phyloP scores from a whole-genome alignment of 352 stramenopile species.

The Pythium dissimile region DNA sequence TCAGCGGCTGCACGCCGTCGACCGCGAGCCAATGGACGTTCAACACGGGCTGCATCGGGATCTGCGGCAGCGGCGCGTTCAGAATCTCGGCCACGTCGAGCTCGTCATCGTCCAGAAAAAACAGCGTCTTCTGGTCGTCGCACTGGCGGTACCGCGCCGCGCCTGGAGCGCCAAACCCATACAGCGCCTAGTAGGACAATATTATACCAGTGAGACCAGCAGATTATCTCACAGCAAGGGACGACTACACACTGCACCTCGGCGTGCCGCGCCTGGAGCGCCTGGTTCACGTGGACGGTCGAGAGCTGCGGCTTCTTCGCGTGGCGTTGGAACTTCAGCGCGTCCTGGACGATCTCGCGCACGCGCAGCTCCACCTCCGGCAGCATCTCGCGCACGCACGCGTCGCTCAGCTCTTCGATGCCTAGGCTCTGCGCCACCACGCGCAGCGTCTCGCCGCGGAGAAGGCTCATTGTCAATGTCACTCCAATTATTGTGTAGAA shows the following conservation, averaged over 20 bases:
- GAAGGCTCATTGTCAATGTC: conserved; percentile 53
- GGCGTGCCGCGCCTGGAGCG: conserved; percentile 64
- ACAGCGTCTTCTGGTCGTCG: conserved; percentile 56
- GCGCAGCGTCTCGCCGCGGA: conserved; percentile 63
- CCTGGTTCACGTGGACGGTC: conserved; percentile 73
- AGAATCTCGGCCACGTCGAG: conserved; percentile 65
- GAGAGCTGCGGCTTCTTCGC: conserved; percentile 55
- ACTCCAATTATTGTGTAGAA: background rate
- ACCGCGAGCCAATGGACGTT: conserved; percentile 84
- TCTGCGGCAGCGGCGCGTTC: conserved; percentile 68
- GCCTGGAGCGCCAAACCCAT: conserved; percentile 62
- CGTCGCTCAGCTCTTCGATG: conserved; percentile 64
- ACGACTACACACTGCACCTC: conserved; percentile 38
- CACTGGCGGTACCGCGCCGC: conserved; percentile 54
- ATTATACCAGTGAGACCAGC: no score
- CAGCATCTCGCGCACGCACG: conserved; percentile 62
- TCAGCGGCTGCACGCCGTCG: conserved; percentile 76
- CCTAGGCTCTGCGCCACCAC: conserved; percentile 74
- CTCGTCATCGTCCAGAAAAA: conserved; percentile 73
- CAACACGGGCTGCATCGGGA: conserved; percentile 65
- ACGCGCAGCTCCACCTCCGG: conserved; percentile 79
- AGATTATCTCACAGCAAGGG: no score
- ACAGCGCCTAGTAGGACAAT: conserved; percentile 63
- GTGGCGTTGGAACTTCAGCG: conserved; percentile 82
- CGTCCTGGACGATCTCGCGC: conserved; percentile 80